A percentile compares a stretch with the other conserved stretches of the same genome.
These are phyloP conservation scores for Mycogone perniciosa DNA, from an alignment of 2,329 filamentous ascomycete species.

Conservation along the genomic window DNA sequence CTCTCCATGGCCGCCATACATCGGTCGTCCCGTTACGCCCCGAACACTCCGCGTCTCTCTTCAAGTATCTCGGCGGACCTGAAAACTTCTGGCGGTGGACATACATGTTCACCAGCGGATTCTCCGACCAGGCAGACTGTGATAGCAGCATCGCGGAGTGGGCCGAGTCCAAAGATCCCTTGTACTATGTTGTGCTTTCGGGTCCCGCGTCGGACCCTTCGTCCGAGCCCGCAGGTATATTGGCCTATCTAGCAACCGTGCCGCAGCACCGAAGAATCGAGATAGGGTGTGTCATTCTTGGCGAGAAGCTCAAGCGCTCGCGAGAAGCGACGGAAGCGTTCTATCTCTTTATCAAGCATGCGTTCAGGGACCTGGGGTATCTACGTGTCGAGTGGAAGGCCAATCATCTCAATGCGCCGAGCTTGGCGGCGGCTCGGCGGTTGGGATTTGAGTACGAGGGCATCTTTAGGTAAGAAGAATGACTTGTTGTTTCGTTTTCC, in stretches of 20 bases:
- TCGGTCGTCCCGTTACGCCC: slow-evolving; percentile 24
- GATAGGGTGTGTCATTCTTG: slow-evolving; percentile 50
- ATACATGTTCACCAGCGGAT: slow-evolving; percentile 26
- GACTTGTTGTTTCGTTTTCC: neutral
- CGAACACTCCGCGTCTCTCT: slow-evolving; percentile 24
- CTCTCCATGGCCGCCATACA: slow-evolving; percentile 26
- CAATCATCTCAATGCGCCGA: slow-evolving; percentile 48
- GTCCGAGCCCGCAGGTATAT: slow-evolving; percentile 34
- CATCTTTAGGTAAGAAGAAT: slow-evolving; percentile 39
- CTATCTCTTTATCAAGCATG: slow-evolving; percentile 48
- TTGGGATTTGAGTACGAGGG: slow-evolving; percentile 57
- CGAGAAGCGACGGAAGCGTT: slow-evolving; percentile 51
- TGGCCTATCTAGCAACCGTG: slow-evolving; percentile 41
- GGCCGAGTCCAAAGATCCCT: slow-evolving; percentile 26
- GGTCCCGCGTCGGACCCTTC: slow-evolving; percentile 16
- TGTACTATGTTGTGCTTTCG: slow-evolving; percentile 41
- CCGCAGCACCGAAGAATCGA: slow-evolving; percentile 46
- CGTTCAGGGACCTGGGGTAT: slow-evolving; percentile 48
- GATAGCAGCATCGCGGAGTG: slow-evolving; percentile 16
- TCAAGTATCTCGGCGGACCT: slow-evolving; percentile 26
- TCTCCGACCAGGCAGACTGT: slow-evolving; percentile 17
- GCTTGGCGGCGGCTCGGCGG: slow-evolving; percentile 46
- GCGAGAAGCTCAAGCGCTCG: slow-evolving; percentile 44
- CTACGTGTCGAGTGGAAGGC: slow-evolving; percentile 60
- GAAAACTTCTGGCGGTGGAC: slow-evolving; percentile 29